Evolutionary conservation across 129 eudicot genomes (phyloP).

Genomic region (Erigeron canadensis): DNA sequence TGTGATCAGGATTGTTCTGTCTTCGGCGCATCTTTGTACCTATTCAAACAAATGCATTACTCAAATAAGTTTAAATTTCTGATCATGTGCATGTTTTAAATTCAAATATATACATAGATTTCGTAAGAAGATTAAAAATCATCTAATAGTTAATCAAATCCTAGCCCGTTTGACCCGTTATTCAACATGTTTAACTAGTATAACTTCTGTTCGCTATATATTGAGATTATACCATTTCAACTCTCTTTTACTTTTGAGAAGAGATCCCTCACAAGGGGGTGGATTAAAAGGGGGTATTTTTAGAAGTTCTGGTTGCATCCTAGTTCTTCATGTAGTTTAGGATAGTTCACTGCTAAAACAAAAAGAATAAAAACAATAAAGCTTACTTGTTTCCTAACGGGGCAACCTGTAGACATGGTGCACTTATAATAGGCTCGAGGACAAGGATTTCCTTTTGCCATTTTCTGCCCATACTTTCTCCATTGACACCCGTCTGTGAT

Average conservation of each 20-base stretch:
- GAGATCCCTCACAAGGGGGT: no score
- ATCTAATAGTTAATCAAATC: no score
- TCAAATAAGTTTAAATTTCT: background rate
- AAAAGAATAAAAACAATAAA: background rate
- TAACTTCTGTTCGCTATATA: no score
- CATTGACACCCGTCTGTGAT: conserved; percentile 90
- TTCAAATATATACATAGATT: no score
- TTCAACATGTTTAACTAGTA: no score
- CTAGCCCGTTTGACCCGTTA: no score
- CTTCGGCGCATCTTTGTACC: conserved; percentile 84
- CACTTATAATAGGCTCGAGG: conserved; percentile 88
- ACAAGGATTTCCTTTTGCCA: conserved; percentile 86
- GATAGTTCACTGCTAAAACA: no score
- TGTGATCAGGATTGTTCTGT: conserved; percentile 52
- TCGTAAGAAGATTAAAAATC: no score
- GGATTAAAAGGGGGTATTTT: no score
- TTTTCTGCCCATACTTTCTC: conserved; percentile 83
- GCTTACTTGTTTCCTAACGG: conserved; percentile 82
- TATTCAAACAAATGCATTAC: conserved; percentile 3
- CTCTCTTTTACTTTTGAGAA: background rate
- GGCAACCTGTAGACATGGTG: conserved; percentile 83
- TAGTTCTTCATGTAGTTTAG: no score
- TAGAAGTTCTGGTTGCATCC: no score
- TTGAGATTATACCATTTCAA: background rate
- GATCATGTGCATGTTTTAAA: no score